Conservation (phyloP, 2,329 filamentous ascomycete genomes). For the Aspergillus costaricaensis region DNA sequence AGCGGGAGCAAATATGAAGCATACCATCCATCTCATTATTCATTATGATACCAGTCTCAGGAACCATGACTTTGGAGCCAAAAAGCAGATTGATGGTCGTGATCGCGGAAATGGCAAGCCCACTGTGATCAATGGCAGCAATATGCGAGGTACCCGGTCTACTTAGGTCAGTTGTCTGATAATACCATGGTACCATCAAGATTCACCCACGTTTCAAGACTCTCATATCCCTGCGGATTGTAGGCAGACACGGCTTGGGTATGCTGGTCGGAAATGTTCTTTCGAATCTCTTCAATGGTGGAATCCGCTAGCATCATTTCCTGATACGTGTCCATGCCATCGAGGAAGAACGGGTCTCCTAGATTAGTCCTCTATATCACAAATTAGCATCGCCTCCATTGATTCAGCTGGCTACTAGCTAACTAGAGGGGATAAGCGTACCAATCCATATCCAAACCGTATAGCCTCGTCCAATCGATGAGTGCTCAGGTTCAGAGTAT, state of each 20-base stretch:
- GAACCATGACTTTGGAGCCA: slow-evolving; percentile 75
- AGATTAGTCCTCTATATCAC: slow-evolving; percentile 66
- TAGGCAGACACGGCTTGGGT: slow-evolving; percentile 76
- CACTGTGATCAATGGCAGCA: slow-evolving; percentile 68
- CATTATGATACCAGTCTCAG: slow-evolving; percentile 79
- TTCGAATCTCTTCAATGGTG: slow-evolving; percentile 61
- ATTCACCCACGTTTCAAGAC: slow-evolving; percentile 58
- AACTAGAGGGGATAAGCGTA: slow-evolving; percentile 18
- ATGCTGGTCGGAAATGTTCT: slow-evolving; percentile 68
- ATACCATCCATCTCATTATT: slow-evolving; percentile 61
- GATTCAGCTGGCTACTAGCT: neutral
- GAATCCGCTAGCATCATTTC: slow-evolving; percentile 64
- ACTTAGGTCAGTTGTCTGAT: neutral
- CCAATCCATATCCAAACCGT: slow-evolving; percentile 78
- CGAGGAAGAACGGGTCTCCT: slow-evolving; percentile 77
- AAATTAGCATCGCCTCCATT: slow-evolving; percentile 14
- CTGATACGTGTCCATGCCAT: slow-evolving; percentile 65
- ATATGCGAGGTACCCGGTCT: slow-evolving; percentile 56
- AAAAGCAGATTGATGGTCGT: slow-evolving; percentile 89
- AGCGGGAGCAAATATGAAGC: slow-evolving; percentile 31
- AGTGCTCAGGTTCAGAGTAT: slow-evolving; percentile 66
- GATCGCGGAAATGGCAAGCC: slow-evolving; percentile 77
- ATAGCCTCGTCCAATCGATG: slow-evolving; percentile 88
- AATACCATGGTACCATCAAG: neutral
- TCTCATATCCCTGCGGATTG: slow-evolving; percentile 66